Evolutionary conservation across 306 rosid species (phyloP).

Genomic region (Quercus parvula): DNA sequence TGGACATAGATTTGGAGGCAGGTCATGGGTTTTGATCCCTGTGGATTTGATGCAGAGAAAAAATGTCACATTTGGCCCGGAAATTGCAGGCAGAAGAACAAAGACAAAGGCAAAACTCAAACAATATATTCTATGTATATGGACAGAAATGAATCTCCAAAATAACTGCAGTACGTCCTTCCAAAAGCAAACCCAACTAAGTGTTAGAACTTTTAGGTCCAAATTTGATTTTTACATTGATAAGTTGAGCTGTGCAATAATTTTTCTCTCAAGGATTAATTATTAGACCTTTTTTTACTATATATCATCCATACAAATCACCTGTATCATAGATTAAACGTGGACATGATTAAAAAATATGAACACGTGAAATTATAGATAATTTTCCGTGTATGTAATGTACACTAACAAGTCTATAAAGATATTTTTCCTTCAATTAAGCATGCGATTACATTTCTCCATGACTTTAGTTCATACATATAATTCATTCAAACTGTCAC

Average conservation of each 20-base stretch:
- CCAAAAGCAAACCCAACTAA: neutral
- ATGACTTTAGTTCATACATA: neutral
- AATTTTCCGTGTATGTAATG: too few relatives aligned
- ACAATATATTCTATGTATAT: too few relatives aligned
- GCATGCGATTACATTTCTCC: neutral
- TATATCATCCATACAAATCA: too few relatives aligned
- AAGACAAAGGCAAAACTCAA: neutral
- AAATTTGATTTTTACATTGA: neutral
- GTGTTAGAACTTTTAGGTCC: neutral
- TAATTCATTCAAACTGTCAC: neutral
- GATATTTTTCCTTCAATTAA: too few relatives aligned
- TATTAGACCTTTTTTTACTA: too few relatives aligned
- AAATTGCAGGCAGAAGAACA: neutral
- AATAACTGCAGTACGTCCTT: neutral
- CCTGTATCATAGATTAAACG: too few relatives aligned
- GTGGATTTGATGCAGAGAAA: neutral
- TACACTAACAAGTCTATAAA: too few relatives aligned
- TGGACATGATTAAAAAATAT: too few relatives aligned
- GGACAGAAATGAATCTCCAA: neutral
- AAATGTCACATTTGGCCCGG: neutral
- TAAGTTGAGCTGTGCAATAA: too few relatives aligned
- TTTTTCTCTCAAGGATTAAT: too few relatives aligned
- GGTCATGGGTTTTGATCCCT: slow-evolving; percentile 15
- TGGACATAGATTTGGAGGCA: slow-evolving; percentile 30
- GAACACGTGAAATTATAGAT: too few relatives aligned